Conservation (phyloP, 202 grass and related monocot genomes). For the Panicum virgatum region DNA sequence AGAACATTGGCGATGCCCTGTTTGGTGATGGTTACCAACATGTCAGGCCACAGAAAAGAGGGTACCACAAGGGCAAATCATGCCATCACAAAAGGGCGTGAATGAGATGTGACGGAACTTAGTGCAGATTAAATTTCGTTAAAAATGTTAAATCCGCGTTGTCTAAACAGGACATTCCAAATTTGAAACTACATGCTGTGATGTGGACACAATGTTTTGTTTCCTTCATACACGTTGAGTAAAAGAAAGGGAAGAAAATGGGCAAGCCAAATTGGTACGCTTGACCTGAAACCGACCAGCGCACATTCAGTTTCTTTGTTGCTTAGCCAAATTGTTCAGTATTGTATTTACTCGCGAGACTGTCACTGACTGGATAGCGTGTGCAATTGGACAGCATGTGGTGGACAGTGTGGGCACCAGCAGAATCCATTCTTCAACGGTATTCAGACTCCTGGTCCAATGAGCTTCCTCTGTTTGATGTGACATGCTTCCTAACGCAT, state of each 20-base stretch:
- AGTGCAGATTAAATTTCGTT: background rate
- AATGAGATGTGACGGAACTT: background rate
- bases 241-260: background rate
- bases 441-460: background rate
- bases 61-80: background rate
- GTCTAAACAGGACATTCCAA: background rate
- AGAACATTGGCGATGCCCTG: slow-evolving; percentile 50
- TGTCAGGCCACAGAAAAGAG: slow-evolving; percentile 19
- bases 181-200: background rate
- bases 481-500: background rate
- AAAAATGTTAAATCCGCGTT: background rate
- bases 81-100: background rate
- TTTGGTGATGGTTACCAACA: background rate
- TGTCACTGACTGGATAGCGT: background rate
- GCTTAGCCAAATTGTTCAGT: background rate
- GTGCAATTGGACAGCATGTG: background rate
- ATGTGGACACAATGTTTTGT: background rate
- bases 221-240: background rate
- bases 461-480: background rate
- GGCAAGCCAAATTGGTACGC: background rate
- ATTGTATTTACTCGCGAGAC: background rate
- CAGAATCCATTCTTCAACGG: background rate
- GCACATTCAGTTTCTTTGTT: background rate
- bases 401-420: background rate
- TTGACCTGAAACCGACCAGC: background rate